phyloP scores from a whole-genome alignment of 177 flowering plant genomes.

The Vitis hybrid region DNA sequence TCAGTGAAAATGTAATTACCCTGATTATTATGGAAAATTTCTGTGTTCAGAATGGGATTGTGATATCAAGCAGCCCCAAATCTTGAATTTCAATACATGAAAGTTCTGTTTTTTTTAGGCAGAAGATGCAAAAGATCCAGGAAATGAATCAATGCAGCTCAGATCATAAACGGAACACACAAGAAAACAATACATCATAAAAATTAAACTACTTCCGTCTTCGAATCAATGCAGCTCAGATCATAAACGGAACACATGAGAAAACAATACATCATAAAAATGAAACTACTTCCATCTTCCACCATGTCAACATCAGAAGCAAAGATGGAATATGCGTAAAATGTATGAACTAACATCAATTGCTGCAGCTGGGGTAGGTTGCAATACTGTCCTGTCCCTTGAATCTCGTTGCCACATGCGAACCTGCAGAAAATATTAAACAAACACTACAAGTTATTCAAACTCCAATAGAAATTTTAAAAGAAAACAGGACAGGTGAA shows the following conservation, averaged over 20 bases:
- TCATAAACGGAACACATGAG: not conserved
- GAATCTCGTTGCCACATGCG: conserved; percentile 95
- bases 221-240: no score
- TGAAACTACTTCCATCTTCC: not conserved
- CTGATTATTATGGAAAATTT: no score
- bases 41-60: no score
- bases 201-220: not conserved
- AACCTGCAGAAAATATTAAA: conserved; percentile 38
- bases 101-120: no score
- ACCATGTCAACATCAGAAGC: not conserved
- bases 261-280: not conserved
- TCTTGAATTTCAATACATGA: no score
- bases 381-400: conserved; percentile 82
- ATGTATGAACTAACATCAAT: conserved; percentile 72
- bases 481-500: not conserved
- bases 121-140: no score
- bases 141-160: no score
- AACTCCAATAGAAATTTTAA: not conserved
- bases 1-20: no score
- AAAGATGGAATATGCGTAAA: conserved; percentile 1
- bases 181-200: not conserved
- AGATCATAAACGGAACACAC: not conserved
- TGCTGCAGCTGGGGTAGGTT: conserved; percentile 93
- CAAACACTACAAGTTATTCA: not conserved
- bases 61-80: no score